A percentile compares a stretch with the other conserved stretches of the same genome.
phyloP scores from a whole-genome alignment of 164 flowering plant genomes.

The Aristolochia fimbriata region DNA sequence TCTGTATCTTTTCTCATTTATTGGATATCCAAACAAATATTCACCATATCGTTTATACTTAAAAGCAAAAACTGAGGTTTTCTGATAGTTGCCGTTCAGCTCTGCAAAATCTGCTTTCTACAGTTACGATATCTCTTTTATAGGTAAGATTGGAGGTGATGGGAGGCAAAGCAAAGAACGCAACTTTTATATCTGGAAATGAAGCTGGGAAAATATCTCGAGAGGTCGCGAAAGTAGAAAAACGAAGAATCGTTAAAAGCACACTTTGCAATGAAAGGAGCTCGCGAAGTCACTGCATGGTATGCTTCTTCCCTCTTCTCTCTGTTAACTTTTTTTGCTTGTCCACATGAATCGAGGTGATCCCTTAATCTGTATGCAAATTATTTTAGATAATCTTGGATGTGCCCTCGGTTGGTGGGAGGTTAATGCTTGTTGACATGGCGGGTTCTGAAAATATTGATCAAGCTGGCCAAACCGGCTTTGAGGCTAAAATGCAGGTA shows the following conservation, averaged over 20 bases:
- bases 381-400: constrained; percentile 73
- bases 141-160: constrained; percentile 91
- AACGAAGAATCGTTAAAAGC: constrained; percentile 81
- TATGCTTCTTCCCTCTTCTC: constrained; percentile 10
- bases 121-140: constrained; percentile 1
- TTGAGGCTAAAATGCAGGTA: constrained; percentile 99
- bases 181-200: constrained; percentile 81
- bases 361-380: background rate
- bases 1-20: no score
- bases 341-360: background rate
- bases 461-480: constrained; percentile 91
- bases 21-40: no score
- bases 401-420: constrained; percentile 89
- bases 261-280: constrained; percentile 90
- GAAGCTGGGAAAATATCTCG: constrained; percentile 90
- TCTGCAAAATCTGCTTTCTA: no score
- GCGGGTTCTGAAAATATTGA: constrained; percentile 99
- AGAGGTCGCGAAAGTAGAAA: constrained; percentile 95
- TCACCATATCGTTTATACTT: no score
- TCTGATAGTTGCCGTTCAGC: no score
- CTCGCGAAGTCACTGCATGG: constrained; percentile 99
- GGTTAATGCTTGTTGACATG: constrained; percentile 98
- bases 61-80: no score
- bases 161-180: constrained; percentile 96
- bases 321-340: background rate